Evolutionary conservation across 1,284 basidiomycete species (phyloP), one percentile per base, ranked within the genome.

Genomic region (Athelia psychrophila): DNA sequence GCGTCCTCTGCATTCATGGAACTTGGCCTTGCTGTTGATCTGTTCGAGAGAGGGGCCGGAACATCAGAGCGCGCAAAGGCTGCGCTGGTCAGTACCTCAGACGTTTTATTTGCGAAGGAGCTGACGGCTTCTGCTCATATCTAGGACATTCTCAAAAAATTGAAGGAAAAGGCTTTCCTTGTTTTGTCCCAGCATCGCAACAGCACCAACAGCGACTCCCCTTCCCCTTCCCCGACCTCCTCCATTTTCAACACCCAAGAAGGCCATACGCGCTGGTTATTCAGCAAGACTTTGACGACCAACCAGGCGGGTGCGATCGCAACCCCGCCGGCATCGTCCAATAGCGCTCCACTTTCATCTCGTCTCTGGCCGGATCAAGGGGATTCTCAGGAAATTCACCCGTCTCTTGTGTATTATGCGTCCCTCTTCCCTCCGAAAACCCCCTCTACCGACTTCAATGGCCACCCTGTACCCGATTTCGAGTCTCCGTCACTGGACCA

Each of bases 231-330:
- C n/a, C n/a, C n/a, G n/a, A n/a, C n/a, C n/a, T 13, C 52, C 46
- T 51, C 33, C 36, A 46, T 44, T 47, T 19, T 18, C 19, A 15
- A 24, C 64, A 69, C 30, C 71, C 76, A 51, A 73, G 75, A 48
- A 63, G 80, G 75, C 2, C 75, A 77, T 55, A 74, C 68, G 47
- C 66, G 69, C 24, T 63, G 76, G 3, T 48, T 77, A 35, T 55
- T 61, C 24, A 60, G 62, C 24, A 69, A 64, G 48, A 51, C 60
- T 10, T 24, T 20, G 9, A 9, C 44, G 8, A n/a, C 18, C 8
- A 18, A 23, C 27, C 27, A 30, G 27, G 27, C 27, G 27, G 27
- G 27, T 30, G 13, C 13, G 27, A n/a, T n/a, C n/a, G 6, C 27
- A 6, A 30, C 13, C 5, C 5, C 9, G 9, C 44, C 18, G 27